phyloP scores from a whole-genome alignment of 148 eudicot species.

The Gaultheria prostrata region DNA sequence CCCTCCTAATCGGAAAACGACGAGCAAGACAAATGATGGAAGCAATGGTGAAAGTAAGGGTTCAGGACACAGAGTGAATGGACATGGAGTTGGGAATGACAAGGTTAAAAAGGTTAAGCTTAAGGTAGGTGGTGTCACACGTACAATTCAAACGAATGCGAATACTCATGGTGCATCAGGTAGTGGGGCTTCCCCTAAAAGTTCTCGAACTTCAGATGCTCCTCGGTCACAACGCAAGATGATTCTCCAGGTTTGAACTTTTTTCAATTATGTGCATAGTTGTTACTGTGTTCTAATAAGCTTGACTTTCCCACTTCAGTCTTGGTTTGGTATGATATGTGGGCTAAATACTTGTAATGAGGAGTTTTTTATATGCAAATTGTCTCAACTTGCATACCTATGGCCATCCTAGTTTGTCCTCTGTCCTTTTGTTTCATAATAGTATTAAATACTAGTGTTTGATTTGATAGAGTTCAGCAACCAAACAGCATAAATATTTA shows the following conservation, averaged over 20 bases:
- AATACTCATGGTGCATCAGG: slow-evolving; percentile 30
- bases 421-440: neutral
- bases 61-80: slow-evolving; percentile 21
- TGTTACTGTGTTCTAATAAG: neutral
- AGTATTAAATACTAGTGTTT: neutral
- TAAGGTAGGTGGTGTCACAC: slow-evolving; percentile 82
- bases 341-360: neutral
- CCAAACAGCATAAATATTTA: neutral
- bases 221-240: slow-evolving; percentile 33
- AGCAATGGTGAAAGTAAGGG: slow-evolving; percentile 28
- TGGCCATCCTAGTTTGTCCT: neutral
- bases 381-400: neutral
- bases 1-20: slow-evolving; percentile 37
- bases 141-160: slow-evolving; percentile 64
- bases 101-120: slow-evolving; percentile 68
- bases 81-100: slow-evolving; percentile 43
- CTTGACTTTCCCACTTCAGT: neutral
- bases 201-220: slow-evolving; percentile 40
- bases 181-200: slow-evolving; percentile 38
- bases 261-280: neutral
- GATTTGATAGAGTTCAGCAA: neutral
- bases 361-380: neutral
- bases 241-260: slow-evolving; percentile 42
- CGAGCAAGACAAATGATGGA: slow-evolving; percentile 25
- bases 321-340: neutral